Evolutionary conservation across 805 yeast genomes (phyloP).

Genomic region (Starmerella vitae): DNA sequence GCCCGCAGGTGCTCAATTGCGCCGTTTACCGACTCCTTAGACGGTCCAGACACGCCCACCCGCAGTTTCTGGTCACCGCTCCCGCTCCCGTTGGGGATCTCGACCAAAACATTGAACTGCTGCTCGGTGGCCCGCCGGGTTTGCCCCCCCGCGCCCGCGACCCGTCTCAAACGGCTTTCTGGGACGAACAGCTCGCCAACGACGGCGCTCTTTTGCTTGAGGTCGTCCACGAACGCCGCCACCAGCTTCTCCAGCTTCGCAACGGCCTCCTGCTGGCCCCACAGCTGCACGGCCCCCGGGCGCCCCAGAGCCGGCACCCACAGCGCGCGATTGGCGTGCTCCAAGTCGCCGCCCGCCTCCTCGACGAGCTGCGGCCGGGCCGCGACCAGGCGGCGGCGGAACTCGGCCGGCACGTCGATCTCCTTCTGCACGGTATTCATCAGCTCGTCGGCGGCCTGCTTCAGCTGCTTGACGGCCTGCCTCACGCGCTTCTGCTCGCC

Average conservation of each 20-base stretch:
- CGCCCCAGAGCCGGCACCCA: constrained; percentile 54
- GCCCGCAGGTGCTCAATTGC: constrained; percentile 40
- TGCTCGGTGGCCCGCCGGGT: constrained; percentile 59
- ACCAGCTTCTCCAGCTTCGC: constrained; percentile 51
- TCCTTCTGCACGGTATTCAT: constrained; percentile 47
- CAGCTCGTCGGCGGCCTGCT: constrained; percentile 48
- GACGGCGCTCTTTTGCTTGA: constrained; percentile 29
- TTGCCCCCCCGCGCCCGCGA: constrained; percentile 73
- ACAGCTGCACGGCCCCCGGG: constrained; percentile 38
- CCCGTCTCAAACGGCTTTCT: constrained; percentile 55
- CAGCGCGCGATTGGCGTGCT: constrained; percentile 41
- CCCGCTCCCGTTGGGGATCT: constrained; percentile 42
- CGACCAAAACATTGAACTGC: constrained; percentile 49
- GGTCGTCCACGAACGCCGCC: constrained; percentile 41
- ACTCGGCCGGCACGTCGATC: constrained; percentile 56
- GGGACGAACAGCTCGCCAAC: constrained; percentile 36
- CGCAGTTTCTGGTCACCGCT: constrained; percentile 20
- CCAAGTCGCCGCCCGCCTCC: constrained; percentile 57
- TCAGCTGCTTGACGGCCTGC: constrained; percentile 53
- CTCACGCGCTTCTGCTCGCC: constrained; percentile 69
- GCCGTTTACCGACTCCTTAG: constrained; percentile 43
- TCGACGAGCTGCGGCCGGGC: constrained; percentile 58
- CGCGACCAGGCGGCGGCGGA: constrained; percentile 56
- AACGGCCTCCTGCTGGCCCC: constrained; percentile 68
- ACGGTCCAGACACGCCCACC: constrained; percentile 55